Evolutionary conservation across 148 eudicot species (phyloP), one percentile per base, ranked within the genome.

Genomic region (Rhododendron vialii): DNA sequence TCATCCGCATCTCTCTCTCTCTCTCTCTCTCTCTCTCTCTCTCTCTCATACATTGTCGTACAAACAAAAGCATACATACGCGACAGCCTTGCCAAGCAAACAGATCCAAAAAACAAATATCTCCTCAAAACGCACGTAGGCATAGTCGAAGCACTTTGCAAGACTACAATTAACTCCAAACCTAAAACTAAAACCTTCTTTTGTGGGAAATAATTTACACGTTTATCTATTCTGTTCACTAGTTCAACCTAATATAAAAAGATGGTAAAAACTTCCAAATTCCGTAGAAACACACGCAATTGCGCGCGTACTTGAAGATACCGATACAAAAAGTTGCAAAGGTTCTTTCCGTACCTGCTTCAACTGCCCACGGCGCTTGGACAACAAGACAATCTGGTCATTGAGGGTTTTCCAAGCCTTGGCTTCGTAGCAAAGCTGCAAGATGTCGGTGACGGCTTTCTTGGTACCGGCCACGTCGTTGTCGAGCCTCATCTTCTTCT

Each of bases 281-380:
- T 38, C 5, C 0, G 11, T 35, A 10, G 24, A 51, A 55, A n/a
- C 30, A 30, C 55, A 15, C 57, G 36, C 28, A 81, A 20, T 53
- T 20, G 2, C 20, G 13, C 35, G 50, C 0, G 12, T 9, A 47
- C 50, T 47, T 47, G 48, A 47, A 47, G 50, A 7, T 7, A 47
- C 50, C 50, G 50, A 47, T 47, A 47, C 50, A 0, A 47, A 47
- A 47, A 47, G 50, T 47, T 7, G 50, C 12, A 47, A 47, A 47
- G 22, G 20, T 26, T 7, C 20, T 55, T 17, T 28, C 30, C 0
- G 15, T 59, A 95, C 98, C 99, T 96, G 98, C 83, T 95, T 95
- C 84, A 92, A 91, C 87, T 96, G 99, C 35, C 99, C 99, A 11
- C 99, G 95, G 38, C 99, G 98, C 90, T 96, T 95, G 20, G 99